A percentile compares a stretch with the other conserved stretches of the same genome.
These are phyloP conservation scores for Phytophthora megakarya DNA, from an alignment of 352 stramenopile genomes.

Conservation along the genomic window DNA sequence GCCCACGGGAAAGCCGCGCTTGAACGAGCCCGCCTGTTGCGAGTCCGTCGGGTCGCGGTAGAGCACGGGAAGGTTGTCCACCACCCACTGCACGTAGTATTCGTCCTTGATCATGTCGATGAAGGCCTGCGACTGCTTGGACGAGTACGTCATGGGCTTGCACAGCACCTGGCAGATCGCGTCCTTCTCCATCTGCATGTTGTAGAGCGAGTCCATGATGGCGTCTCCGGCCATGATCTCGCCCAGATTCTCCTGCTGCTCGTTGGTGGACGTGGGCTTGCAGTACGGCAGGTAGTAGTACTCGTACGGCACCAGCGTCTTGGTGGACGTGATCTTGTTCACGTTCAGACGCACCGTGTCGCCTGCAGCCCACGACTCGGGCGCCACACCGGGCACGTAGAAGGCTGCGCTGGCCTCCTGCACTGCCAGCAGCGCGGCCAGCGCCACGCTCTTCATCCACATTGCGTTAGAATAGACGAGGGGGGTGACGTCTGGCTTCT, in stretches of 20 bases:
- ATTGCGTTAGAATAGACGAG: conserved; percentile 25
- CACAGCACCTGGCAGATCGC: conserved; percentile 91
- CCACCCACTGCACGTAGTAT: conserved; percentile 95
- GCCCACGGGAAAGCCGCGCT: conserved; percentile 93
- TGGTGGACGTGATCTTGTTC: conserved; percentile 98
- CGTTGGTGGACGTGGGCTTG: conserved; percentile 76
- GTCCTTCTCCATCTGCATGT: conserved; percentile 90
- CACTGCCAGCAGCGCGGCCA: conserved; percentile 29
- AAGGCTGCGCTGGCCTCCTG: conserved; percentile 58
- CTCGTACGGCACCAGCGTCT: conserved; percentile 98
- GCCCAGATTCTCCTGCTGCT: conserved; percentile 92
- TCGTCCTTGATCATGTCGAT: conserved; percentile 94
- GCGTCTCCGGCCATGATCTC: conserved; percentile 92
- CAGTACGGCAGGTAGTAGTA: conserved; percentile 99
- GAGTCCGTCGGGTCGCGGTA: conserved; percentile 82
- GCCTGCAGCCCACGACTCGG: conserved; percentile 79
- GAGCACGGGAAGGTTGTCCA: conserved; percentile 92
- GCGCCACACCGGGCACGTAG: conserved; percentile 86
- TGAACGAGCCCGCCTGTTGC: conserved; percentile 74
- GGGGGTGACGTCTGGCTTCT: conserved; percentile 28
- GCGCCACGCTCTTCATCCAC: conserved; percentile 41
- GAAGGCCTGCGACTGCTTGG: conserved; percentile 82
- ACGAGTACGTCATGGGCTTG: conserved; percentile 83
- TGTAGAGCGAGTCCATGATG: conserved; percentile 92
- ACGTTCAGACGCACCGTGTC: conserved; percentile 94